Conservation (phyloP, 2,329 filamentous ascomycete species). For the Ophiostoma ips region DNA sequence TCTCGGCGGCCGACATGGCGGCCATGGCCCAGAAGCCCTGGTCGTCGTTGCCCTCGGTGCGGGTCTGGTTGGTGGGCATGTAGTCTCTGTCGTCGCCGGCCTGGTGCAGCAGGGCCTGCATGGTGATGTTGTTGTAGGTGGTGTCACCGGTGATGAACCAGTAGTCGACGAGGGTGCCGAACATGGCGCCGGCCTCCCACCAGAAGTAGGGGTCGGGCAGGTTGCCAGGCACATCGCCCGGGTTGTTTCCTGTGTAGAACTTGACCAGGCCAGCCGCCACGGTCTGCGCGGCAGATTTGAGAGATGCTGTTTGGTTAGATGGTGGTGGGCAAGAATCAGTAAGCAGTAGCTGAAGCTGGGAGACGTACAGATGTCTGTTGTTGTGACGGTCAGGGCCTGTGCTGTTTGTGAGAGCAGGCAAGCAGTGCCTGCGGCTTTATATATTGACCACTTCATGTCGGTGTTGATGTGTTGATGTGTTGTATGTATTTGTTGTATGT, state of each 20-base stretch:
- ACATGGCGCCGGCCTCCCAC: slow-evolving; percentile 65
- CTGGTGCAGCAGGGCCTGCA: slow-evolving; percentile 47
- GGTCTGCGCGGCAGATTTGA: slow-evolving; percentile 34
- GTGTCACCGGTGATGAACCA: slow-evolving; percentile 55
- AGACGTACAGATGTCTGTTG: slow-evolving; percentile 7
- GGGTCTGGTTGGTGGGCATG: slow-evolving; percentile 53
- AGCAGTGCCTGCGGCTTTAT: slow-evolving; percentile 6
- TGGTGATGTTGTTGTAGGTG: slow-evolving; percentile 47
- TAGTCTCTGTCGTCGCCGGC: slow-evolving; percentile 44
- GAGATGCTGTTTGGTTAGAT: slow-evolving; percentile 29
- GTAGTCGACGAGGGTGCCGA: slow-evolving; percentile 58
- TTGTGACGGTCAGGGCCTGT: slow-evolving; percentile 9
- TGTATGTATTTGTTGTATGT: no score
- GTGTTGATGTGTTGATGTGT: not conserved
- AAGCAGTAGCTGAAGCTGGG: not conserved
- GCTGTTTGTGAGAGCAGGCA: slow-evolving; percentile 11
- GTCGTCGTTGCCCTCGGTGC: slow-evolving; percentile 55
- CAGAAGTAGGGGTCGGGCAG: slow-evolving; percentile 52
- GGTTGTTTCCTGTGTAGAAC: slow-evolving; percentile 43
- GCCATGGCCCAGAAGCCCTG: slow-evolving; percentile 80
- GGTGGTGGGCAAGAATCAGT: not conserved
- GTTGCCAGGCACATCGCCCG: slow-evolving; percentile 43
- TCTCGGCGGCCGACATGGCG: slow-evolving; percentile 64
- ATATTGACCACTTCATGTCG: slow-evolving; percentile 1
- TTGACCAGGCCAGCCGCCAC: slow-evolving; percentile 26